phyloP scores from a whole-genome alignment of 208 protist species.

The Dictyostelium gargantuum region DNA sequence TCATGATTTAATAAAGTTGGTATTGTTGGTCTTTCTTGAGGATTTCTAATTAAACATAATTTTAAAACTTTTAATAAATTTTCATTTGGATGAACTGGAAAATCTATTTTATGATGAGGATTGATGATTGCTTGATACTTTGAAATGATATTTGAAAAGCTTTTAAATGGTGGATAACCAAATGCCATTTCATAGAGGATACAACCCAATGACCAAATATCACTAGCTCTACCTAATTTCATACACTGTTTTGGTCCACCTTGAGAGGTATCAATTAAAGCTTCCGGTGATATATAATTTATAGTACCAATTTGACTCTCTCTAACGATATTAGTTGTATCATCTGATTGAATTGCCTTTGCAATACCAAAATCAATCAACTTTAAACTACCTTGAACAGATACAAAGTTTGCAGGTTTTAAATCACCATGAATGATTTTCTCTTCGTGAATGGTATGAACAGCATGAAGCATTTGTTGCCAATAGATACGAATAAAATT shows the following conservation, averaged over 20 bases:
- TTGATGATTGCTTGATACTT: conserved; percentile 84
- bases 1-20: conserved; percentile 79
- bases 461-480: conserved; percentile 79
- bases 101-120: conserved; percentile 76
- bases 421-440: conserved; percentile 89
- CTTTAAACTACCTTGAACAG: conserved; percentile 87
- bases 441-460: conserved; percentile 79
- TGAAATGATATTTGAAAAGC: not conserved
- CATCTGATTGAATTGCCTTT: conserved; percentile 83
- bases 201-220: conserved; percentile 72
- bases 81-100: conserved; percentile 60
- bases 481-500: conserved; percentile 87
- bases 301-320: conserved; percentile 87
- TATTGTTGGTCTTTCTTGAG: conserved; percentile 78
- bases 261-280: conserved; percentile 65
- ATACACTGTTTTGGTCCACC: conserved; percentile 87
- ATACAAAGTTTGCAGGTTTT: conserved; percentile 91
- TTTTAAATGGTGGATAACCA: conserved; percentile 73
- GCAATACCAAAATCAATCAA: conserved; percentile 94
- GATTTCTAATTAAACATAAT: conserved; percentile 79
- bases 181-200: conserved; percentile 71
- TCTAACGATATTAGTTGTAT: conserved; percentile 85
- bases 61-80: conserved; percentile 77
- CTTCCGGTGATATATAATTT: conserved; percentile 91
- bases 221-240: conserved; percentile 72